Evolutionary conservation across 73 alveolate species (phyloP), one percentile per base, ranked within the genome.

Genomic region (Symbiodinium pilosum): DNA sequence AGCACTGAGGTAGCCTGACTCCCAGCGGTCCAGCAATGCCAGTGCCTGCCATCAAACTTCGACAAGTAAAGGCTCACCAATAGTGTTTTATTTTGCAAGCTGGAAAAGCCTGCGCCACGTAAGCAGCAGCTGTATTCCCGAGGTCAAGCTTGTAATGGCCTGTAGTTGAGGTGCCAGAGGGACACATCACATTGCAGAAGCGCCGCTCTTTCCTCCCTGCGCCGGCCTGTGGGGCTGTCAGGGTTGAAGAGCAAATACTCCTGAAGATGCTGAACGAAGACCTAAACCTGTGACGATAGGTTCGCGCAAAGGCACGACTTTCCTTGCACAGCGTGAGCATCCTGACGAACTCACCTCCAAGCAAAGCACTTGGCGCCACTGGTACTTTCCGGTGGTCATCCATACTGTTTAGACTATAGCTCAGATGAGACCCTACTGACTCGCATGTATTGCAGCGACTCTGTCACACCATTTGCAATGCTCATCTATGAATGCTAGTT

Each of bases 21-120:
- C 97, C 97, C 97, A 91, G 21, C 97, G 97, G 40, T 91, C 97
- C 89, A 91, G 54, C 77, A 91, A 32, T 20, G 97, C 97, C 83
- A 91, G 68, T 3, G 97, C 97, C 84, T 64, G 41, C 38, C 24
- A 54, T 26, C 73, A n/a, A n/a, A n/a, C n/a, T n/a, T n/a, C n/a
- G n/a, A n/a, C n/a, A n/a, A n/a, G n/a, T 54, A n/a, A 54, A 54
- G 20, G 28, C 4, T 51, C 30, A 21, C 26, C 73, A 26, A n/a
- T 16, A 26, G 73, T 54, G 73, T 12, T 30, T 54, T 54, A 54
- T 54, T n/a, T n/a, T 47, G 59, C 59, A 47, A 47, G 59, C 59
- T 47, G n/a, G n/a, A n/a, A n/a, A n/a, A 18, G 6, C 81, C 81
- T 91, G 97, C 38, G 97, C 97, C 81, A 91, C 97, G 77, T 91